Conservation (phyloP, 2,329 filamentous ascomycete species). For the Fusarium acutatum region DNA sequence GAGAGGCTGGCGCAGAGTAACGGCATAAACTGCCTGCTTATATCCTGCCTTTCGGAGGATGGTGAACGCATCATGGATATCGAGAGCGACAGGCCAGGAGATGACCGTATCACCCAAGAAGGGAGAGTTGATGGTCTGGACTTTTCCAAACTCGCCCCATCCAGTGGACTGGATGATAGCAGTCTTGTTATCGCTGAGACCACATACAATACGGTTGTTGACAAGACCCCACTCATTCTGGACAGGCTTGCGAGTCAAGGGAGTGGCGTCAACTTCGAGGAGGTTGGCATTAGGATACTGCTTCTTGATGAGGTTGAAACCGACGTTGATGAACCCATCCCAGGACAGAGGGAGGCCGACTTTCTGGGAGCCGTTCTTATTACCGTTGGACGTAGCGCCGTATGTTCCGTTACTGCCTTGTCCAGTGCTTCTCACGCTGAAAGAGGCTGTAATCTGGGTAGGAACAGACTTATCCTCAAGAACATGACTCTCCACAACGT, state of each 20-base stretch:
- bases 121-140: constrained; percentile 8
- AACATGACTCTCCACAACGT: neutral
- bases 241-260: neutral
- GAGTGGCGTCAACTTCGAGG: constrained; percentile 17
- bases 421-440: neutral
- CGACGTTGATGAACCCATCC: constrained; percentile 23
- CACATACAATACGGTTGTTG: constrained; percentile 15
- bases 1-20: constrained; percentile 18
- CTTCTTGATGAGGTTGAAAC: constrained; percentile 7
- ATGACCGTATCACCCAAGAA: neutral
- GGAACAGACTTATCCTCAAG: neutral
- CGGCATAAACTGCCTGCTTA: neutral
- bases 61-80: constrained; percentile 7
- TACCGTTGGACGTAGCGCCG: neutral
- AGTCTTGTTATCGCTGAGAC: constrained; percentile 5
- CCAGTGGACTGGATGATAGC: constrained; percentile 20
- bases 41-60: constrained; percentile 25
- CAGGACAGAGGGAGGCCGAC: constrained; percentile 6
- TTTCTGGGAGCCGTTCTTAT: neutral
- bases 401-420: neutral
- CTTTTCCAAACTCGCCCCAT: constrained; percentile 12
- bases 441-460: neutral
- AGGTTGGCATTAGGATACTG: constrained; percentile 8
- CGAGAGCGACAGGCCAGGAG: constrained; percentile 6
- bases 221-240: constrained; percentile 19